These are phyloP conservation scores for Canavalia gladiata DNA, from an alignment of 306 rosid species.

Conservation along the genomic window DNA sequence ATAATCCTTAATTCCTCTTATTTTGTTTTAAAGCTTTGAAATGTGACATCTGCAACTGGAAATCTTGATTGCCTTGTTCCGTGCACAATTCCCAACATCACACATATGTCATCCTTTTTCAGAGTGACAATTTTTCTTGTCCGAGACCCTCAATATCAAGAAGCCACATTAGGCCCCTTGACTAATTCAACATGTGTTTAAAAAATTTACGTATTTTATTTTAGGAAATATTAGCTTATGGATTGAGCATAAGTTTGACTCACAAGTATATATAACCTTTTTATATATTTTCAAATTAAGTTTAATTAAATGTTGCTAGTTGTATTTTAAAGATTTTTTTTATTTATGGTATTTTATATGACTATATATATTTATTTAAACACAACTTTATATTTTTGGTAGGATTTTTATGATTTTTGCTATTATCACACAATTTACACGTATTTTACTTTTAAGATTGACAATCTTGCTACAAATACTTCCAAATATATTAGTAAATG, in stretches of 20 bases:
- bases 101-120: not conserved
- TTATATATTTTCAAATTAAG: not conserved
- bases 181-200: not conserved
- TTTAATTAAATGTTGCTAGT: not conserved
- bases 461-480: slow-evolving; percentile 8
- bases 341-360: not conserved
- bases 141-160: not conserved
- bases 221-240: not conserved
- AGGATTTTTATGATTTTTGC: not conserved
- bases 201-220: not conserved
- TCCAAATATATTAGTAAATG: slow-evolving; percentile 19
- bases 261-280: not conserved
- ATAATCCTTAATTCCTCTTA: too few relatives aligned
- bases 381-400: not conserved
- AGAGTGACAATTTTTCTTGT: not conserved
- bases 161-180: not conserved
- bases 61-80: too few relatives aligned
- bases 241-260: not conserved
- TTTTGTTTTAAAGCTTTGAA: too few relatives aligned
- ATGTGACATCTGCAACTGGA: too few relatives aligned
- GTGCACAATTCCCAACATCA: not conserved
- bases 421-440: not conserved
- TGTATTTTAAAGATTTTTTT: not conserved
- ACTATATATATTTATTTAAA: not conserved
- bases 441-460: not conserved